A percentile compares a stretch with the other conserved stretches of the same genome.
Conservation (phyloP, 1,139 yeast species). For the Schizosaccharomyces versatilis region DNA sequence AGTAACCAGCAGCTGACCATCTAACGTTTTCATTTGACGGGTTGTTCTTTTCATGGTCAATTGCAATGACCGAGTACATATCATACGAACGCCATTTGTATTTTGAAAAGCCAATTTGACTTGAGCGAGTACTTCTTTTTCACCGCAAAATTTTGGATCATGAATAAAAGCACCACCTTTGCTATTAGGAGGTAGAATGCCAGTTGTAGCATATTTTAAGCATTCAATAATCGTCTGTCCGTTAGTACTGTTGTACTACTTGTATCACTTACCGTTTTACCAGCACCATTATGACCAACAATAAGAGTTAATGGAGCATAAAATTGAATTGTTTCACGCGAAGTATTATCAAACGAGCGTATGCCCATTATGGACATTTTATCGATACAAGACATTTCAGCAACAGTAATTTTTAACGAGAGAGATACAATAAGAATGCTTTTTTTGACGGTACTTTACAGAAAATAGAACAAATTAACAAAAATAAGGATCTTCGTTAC, state of each 20-base stretch:
- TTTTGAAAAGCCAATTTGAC: constrained; percentile 69
- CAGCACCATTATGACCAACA: constrained; percentile 93
- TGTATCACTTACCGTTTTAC: constrained; percentile 40
- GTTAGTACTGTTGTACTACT: constrained; percentile 1
- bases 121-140: constrained; percentile 65
- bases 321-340: constrained; percentile 70
- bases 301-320: constrained; percentile 79
- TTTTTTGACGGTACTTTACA: too few relatives aligned
- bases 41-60: constrained; percentile 38
- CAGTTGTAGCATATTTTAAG: constrained; percentile 81
- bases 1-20: constrained; percentile 53
- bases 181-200: constrained; percentile 84
- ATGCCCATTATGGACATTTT: constrained; percentile 77
- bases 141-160: constrained; percentile 54
- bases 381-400: constrained; percentile 11
- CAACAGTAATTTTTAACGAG: too few relatives aligned
- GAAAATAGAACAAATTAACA: too few relatives aligned
- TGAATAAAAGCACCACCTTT: constrained; percentile 92
- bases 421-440: too few relatives aligned
- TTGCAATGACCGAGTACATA: constrained; percentile 68
- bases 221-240: constrained; percentile 66
- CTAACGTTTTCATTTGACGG: constrained; percentile 68
- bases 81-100: constrained; percentile 56
- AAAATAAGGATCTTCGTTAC: too few relatives aligned
- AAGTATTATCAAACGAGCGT: constrained; percentile 67